phyloP scores from a whole-genome alignment of 768 basidiomycete genomes.

The Cystobasidium onofrii region DNA sequence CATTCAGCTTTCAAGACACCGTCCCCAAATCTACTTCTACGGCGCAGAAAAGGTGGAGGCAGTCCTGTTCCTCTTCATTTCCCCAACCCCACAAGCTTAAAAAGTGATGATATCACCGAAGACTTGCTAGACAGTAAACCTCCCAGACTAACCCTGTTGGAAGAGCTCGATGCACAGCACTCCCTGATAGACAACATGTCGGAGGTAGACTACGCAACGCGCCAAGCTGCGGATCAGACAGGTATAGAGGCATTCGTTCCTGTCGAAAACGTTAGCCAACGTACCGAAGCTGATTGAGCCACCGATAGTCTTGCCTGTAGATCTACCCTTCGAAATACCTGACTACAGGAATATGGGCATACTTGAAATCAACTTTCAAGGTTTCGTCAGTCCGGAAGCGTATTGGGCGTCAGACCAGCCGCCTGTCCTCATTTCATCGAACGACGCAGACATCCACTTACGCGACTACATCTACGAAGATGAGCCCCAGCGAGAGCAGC shows the following conservation, averaged over 20 bases:
- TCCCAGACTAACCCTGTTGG: conserved; percentile 6
- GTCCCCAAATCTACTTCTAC: conserved; percentile 11
- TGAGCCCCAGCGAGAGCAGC: too few species aligned
- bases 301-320: not conserved
- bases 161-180: conserved; percentile 1
- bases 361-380: not conserved
- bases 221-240: not conserved
- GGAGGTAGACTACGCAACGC: conserved; percentile 2
- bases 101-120: not conserved
- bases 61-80: conserved; percentile 19
- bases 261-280: too few species aligned
- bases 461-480: not conserved
- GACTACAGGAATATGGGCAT: conserved; percentile 15
- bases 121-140: not conserved
- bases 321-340: conserved; percentile 18
- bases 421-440: not conserved
- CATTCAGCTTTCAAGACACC: conserved; percentile 19
- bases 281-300: not conserved
- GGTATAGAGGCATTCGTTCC: not conserved
- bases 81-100: conserved; percentile 2
- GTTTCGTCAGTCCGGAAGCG: not conserved
- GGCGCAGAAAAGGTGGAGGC: not conserved
- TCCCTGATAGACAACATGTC: conserved; percentile 3
- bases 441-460: not conserved
- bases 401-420: too few species aligned